These are phyloP conservation scores for Penicillium cosmopolitanum DNA, from an alignment of 495 filamentous ascomycete genomes.

Conservation along the genomic window DNA sequence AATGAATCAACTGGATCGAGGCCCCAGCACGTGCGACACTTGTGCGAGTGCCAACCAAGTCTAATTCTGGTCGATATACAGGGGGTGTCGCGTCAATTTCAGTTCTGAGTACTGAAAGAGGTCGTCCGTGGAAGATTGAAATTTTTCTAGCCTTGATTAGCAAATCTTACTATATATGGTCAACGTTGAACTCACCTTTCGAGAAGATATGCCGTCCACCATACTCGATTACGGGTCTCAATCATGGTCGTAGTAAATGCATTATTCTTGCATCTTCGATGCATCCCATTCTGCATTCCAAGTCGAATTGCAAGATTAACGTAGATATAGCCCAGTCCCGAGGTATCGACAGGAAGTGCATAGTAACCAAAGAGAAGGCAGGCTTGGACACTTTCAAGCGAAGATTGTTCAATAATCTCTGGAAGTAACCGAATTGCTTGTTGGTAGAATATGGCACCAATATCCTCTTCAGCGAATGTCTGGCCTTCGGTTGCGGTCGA, in stretches of 20 bases:
- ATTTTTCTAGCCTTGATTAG: constrained; percentile 19
- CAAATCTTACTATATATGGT: not conserved
- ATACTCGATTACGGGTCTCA: constrained; percentile 43
- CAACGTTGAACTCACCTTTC: constrained; percentile 30
- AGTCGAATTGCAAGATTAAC: constrained; percentile 38
- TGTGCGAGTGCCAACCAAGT: not conserved
- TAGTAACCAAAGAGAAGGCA: constrained; percentile 42
- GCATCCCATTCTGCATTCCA: constrained; percentile 50
- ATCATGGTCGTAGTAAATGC: constrained; percentile 30
- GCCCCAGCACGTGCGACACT: constrained; percentile 19
- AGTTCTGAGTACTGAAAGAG: constrained; percentile 31
- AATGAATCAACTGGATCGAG: constrained; percentile 29
- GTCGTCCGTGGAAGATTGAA: constrained; percentile 42
- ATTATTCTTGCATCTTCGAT: constrained; percentile 34
- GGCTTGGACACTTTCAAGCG: constrained; percentile 45
- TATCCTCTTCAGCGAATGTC: constrained; percentile 40
- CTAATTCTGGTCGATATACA: constrained; percentile 17
- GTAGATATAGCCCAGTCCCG: constrained; percentile 44
- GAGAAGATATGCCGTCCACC: constrained; percentile 43
- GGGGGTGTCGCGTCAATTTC: constrained; percentile 41
- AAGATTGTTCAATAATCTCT: constrained; percentile 45
- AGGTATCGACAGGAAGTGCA: constrained; percentile 41
- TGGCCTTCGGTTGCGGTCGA: constrained; percentile 10
- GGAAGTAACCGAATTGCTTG: constrained; percentile 41
- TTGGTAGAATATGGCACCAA: constrained; percentile 45